phyloP scores from a whole-genome alignment of 2,329 filamentous ascomycete species.

The Lecanosticta acicola region DNA sequence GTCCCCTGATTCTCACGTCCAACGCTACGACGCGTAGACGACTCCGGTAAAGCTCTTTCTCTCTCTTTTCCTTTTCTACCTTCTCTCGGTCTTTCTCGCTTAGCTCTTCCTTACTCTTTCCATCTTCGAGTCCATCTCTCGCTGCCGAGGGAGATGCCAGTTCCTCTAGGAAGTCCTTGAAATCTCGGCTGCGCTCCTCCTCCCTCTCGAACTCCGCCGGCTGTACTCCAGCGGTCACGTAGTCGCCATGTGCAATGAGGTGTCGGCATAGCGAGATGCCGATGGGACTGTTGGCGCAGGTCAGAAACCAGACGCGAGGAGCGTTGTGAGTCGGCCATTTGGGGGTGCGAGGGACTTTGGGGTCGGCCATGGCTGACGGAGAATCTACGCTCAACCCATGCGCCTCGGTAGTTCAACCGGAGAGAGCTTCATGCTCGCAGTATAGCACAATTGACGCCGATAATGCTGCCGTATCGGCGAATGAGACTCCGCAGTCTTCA shows the following conservation, averaged over 20 bases:
- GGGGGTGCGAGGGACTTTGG: slow-evolving; percentile 34
- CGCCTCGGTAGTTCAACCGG: slow-evolving; percentile 1
- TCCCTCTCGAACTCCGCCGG: slow-evolving; percentile 70
- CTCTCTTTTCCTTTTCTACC: slow-evolving; percentile 17
- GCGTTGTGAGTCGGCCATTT: slow-evolving; percentile 57
- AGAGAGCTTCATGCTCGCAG: slow-evolving; percentile 3
- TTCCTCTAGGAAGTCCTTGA: slow-evolving; percentile 68
- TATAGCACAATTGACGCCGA: slow-evolving; percentile 4
- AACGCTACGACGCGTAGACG: slow-evolving; percentile 60
- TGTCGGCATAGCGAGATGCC: slow-evolving; percentile 75
- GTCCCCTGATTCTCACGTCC: slow-evolving; percentile 56
- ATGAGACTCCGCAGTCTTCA: slow-evolving; percentile 2
- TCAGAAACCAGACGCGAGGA: slow-evolving; percentile 89
- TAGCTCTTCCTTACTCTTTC: slow-evolving; percentile 9
- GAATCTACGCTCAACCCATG: not conserved
- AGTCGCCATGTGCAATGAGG: slow-evolving; percentile 85
- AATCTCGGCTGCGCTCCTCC: slow-evolving; percentile 65
- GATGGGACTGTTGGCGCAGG: slow-evolving; percentile 77
- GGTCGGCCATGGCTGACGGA: slow-evolving; percentile 19
- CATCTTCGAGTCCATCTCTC: slow-evolving; percentile 29
- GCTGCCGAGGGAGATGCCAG: slow-evolving; percentile 26
- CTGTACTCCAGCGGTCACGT: slow-evolving; percentile 76
- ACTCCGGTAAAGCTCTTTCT: slow-evolving; percentile 58
- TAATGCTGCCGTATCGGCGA: slow-evolving; percentile 10
- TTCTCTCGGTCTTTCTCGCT: slow-evolving; percentile 53